Conservation (phyloP, 2,329 filamentous ascomycete species). For the Diaporthe citriasiana region DNA sequence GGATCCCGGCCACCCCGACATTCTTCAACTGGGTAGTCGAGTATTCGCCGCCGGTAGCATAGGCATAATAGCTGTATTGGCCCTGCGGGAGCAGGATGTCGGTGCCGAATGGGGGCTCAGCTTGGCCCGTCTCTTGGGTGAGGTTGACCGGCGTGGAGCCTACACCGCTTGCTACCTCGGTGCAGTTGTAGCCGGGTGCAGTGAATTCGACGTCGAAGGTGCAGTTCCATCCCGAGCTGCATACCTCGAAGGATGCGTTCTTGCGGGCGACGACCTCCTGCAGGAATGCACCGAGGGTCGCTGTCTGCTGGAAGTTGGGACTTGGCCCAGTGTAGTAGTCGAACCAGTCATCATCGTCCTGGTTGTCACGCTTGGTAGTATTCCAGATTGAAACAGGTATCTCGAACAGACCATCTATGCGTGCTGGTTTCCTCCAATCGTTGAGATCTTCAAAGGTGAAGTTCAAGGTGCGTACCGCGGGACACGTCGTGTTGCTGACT, state of each 20-base stretch:
- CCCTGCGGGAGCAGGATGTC: constrained; percentile 52
- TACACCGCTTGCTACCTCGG: constrained; percentile 50
- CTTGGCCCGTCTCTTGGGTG: constrained; percentile 47
- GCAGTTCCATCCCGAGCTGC: constrained; percentile 57
- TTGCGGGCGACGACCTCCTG: constrained; percentile 46
- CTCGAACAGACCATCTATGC: constrained; percentile 45
- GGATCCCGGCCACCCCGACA: constrained; percentile 50
- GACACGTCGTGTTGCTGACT: constrained; percentile 43
- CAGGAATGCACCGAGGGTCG: constrained; percentile 45
- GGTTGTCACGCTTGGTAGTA: constrained; percentile 44
- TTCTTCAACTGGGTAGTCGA: constrained; percentile 48
- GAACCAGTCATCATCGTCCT: constrained; percentile 47
- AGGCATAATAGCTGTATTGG: constrained; percentile 52
- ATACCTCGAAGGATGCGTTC: constrained; percentile 53
- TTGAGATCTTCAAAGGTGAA: constrained; percentile 47
- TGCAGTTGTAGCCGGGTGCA: constrained; percentile 58
- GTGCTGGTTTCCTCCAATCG: constrained; percentile 46
- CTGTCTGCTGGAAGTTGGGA: constrained; percentile 44
- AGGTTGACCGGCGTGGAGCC: constrained; percentile 47
- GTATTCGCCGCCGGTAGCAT: constrained; percentile 53
- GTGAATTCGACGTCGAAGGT: constrained; percentile 54
- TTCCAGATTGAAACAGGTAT: constrained; percentile 49
- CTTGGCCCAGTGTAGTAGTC: constrained; percentile 49
- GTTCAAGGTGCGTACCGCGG: constrained; percentile 48
- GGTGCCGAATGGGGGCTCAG: constrained; percentile 51